Conservation (phyloP, 169 alveolate species). For the Cyclospora cayetanensis region DNA sequence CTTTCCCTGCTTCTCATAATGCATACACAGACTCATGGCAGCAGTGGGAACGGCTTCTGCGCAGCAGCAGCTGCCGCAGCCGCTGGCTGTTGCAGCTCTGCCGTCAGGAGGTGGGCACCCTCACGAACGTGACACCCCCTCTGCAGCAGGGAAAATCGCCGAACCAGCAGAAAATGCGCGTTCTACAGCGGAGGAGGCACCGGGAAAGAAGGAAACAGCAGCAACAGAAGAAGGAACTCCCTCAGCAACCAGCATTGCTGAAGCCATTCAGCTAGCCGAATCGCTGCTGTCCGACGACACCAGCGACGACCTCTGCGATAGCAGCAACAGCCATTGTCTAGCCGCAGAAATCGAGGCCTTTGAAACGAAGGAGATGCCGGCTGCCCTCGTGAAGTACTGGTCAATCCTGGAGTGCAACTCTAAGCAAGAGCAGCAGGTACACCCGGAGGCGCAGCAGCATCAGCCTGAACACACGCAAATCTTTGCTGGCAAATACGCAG, state of each 20-base stretch:
- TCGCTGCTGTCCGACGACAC: not conserved
- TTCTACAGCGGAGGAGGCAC: not conserved
- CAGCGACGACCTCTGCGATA: not conserved
- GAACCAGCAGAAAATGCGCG: not conserved
- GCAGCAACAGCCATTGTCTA: slow-evolving; percentile 22
- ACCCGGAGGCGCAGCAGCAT: not conserved
- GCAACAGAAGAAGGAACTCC: not conserved
- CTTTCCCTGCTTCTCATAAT: not conserved
- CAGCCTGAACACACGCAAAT: not conserved
- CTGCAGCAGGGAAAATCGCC: not conserved
- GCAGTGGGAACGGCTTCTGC: not conserved
- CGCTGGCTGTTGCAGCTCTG: not conserved
- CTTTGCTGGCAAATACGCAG: not conserved
- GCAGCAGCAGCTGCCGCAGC: slow-evolving; percentile 26
- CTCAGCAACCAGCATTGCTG: not conserved
- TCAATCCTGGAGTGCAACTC: not conserved
- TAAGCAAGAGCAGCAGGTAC: not conserved
- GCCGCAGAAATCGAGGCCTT: not conserved
- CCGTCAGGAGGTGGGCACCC: not conserved
- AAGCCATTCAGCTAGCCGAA: slow-evolving; percentile 17
- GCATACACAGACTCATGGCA: not conserved
- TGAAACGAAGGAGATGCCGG: slow-evolving; percentile 16
- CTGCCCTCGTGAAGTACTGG: slow-evolving; percentile 4
- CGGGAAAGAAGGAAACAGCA: not conserved
- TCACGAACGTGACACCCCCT: no score